Evolutionary conservation across 2,329 filamentous ascomycete species (phyloP).

Genomic region (Fusarium lateritium): DNA sequence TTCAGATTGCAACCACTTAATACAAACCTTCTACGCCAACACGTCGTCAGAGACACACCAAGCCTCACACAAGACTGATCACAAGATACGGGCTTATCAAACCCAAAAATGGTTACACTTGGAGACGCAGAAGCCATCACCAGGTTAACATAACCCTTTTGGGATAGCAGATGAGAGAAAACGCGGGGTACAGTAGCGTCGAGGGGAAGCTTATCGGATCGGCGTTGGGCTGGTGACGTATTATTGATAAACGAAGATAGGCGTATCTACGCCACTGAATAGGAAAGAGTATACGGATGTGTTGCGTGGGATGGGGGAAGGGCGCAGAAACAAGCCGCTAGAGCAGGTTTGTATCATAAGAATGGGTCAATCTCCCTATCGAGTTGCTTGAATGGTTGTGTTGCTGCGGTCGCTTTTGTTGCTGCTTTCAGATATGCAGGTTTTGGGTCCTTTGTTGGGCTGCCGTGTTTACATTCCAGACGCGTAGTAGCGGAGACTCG

Average conservation of each 20-base stretch:
- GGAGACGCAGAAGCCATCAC: slow-evolving; percentile 12
- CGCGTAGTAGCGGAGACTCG: too few relatives aligned
- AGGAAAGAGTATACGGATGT: slow-evolving; percentile 26
- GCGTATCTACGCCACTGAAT: slow-evolving; percentile 11
- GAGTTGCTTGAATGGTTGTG: too few relatives aligned
- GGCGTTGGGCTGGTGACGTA: slow-evolving; percentile 24
- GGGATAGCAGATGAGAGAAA: slow-evolving; percentile 17
- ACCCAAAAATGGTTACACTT: slow-evolving; percentile 31
- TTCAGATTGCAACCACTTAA: too few relatives aligned
- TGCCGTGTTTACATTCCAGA: too few relatives aligned
- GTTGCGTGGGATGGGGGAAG: slow-evolving; percentile 4
- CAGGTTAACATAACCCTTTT: slow-evolving; percentile 41
- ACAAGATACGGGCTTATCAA: slow-evolving; percentile 28
- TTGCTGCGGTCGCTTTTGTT: too few relatives aligned
- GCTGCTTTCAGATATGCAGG: too few relatives aligned
- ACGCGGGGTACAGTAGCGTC: slow-evolving; percentile 38
- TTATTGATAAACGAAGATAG: slow-evolving; percentile 13
- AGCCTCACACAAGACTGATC: not conserved
- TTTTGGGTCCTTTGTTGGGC: too few relatives aligned
- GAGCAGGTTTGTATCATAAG: too few relatives aligned
- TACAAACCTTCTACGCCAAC: not conserved
- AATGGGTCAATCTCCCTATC: too few relatives aligned
- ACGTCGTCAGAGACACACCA: not conserved
- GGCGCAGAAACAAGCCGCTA: too few relatives aligned
- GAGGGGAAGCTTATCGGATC: slow-evolving; percentile 34